These are phyloP conservation scores for Botryosphaeria dothidea DNA, from an alignment of 2,329 filamentous ascomycete species.

Conservation along the genomic window DNA sequence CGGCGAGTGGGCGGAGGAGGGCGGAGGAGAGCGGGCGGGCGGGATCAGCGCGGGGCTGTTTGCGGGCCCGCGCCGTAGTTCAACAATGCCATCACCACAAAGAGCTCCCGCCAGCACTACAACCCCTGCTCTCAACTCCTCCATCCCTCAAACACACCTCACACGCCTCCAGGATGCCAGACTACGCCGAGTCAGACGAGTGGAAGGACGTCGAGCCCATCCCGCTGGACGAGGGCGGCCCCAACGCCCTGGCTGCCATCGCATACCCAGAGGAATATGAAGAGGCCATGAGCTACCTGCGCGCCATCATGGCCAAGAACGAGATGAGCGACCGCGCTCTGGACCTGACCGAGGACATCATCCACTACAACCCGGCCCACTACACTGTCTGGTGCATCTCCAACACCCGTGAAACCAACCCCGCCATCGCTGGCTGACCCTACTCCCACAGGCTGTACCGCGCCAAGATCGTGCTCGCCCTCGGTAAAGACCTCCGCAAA, in stretches of 20 bases:
- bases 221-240: slow-evolving; percentile 75
- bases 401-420: neutral
- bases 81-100: slow-evolving; percentile 2
- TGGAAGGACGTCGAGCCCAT: slow-evolving; percentile 88
- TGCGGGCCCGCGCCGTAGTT: neutral
- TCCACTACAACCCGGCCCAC: slow-evolving; percentile 90
- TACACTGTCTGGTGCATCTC: slow-evolving; percentile 84
- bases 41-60: neutral
- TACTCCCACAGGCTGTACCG: slow-evolving; percentile 70
- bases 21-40: neutral
- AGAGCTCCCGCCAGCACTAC: neutral
- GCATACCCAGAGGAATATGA: slow-evolving; percentile 87
- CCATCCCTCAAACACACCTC: neutral
- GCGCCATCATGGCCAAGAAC: slow-evolving; percentile 86
- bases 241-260: slow-evolving; percentile 82
- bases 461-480: slow-evolving; percentile 70
- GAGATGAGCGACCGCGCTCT: slow-evolving; percentile 80
- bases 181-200: slow-evolving; percentile 66
- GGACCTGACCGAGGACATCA: slow-evolving; percentile 83
- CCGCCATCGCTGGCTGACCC: neutral
- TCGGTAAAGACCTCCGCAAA: slow-evolving; percentile 64
- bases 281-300: slow-evolving; percentile 90
- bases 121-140: neutral
- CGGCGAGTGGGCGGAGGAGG: neutral
- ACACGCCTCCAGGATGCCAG: slow-evolving; percentile 29